These are phyloP conservation scores for Moringa oleifera DNA, from an alignment of 345 rosid genomes.

Conservation along the genomic window DNA sequence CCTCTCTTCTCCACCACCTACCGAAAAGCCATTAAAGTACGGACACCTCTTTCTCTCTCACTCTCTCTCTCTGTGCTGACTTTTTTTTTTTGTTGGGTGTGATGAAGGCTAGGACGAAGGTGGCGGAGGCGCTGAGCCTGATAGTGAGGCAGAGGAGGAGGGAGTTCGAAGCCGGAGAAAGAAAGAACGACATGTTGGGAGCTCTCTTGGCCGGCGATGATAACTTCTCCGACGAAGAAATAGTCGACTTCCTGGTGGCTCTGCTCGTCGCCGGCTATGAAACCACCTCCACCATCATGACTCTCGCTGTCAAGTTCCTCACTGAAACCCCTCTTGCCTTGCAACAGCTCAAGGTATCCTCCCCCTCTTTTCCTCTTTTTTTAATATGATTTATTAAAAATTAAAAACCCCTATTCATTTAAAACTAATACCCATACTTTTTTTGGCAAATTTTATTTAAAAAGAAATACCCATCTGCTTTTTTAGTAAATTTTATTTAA, in stretches of 20 bases:
- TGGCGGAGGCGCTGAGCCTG: conserved; percentile 83
- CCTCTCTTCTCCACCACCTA: conserved; percentile 80
- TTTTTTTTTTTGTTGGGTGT: not conserved
- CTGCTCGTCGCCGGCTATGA: conserved; percentile 96
- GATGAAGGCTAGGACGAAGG: conserved; percentile 82
- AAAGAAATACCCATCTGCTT: too few relatives aligned
- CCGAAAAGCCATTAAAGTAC: conserved; percentile 76
- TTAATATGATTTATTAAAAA: too few relatives aligned
- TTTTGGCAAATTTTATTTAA: too few relatives aligned
- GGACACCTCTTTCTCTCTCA: not conserved
- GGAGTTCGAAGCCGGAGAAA: conserved; percentile 41
- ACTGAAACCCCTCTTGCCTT: conserved; percentile 88
- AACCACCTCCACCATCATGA: conserved; percentile 92
- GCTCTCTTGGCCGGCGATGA: conserved; percentile 68
- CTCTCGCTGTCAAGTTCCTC: conserved; percentile 93
- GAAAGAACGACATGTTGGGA: conserved; percentile 69
- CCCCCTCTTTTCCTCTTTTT: too few relatives aligned
- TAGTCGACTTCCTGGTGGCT: conserved; percentile 86
- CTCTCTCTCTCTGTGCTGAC: too few relatives aligned
- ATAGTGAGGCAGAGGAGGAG: conserved; percentile 71
- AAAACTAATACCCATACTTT: too few relatives aligned
- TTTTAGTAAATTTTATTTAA: too few relatives aligned
- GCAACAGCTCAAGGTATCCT: conserved; percentile 92
- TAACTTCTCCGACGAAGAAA: conserved; percentile 72
- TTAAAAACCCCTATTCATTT: too few relatives aligned